These are phyloP conservation scores for Thalassia testudinum DNA, from an alignment of 116 monocot genomes.

Conservation along the genomic window DNA sequence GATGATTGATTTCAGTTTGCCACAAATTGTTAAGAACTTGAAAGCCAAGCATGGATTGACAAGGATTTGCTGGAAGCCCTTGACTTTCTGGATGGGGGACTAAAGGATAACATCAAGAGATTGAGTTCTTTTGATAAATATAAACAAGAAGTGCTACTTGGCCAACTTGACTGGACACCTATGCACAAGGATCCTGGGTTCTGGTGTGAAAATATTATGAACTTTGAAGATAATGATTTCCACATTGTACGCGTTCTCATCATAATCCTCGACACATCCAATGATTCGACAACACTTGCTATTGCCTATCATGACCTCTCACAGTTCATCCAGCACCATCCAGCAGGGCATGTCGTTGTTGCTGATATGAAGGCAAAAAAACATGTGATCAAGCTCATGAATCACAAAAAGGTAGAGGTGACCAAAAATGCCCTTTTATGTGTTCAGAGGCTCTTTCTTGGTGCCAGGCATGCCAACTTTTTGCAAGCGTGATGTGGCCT, in stretches of 20 bases:
- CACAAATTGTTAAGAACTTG: conserved; percentile 70
- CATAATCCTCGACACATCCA: conserved; percentile 72
- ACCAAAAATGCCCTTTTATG: conserved; percentile 83
- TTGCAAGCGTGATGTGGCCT: conserved; percentile 17
- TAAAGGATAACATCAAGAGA: conserved; percentile 65
- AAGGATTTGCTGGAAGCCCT: conserved; percentile 83
- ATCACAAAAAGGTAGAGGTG: conserved; percentile 78
- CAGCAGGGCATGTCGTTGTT: conserved; percentile 47
- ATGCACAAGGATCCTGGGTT: conserved; percentile 90
- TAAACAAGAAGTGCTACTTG: conserved; percentile 83
- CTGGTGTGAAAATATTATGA: conserved; percentile 83
- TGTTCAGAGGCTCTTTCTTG: conserved; percentile 63
- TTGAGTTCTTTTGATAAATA: conserved; percentile 92
- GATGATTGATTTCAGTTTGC: conserved; percentile 86
- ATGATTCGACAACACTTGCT: conserved; percentile 71
- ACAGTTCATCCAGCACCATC: conserved; percentile 87
- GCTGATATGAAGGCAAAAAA: conserved; percentile 79
- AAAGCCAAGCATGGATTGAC: conserved; percentile 92
- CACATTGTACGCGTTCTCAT: conserved; percentile 82
- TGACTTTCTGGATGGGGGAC: conserved; percentile 60
- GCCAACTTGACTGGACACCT: conserved; percentile 85
- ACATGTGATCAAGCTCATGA: conserved; percentile 86
- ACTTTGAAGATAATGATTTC: conserved; percentile 94
- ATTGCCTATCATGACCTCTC: conserved; percentile 86
- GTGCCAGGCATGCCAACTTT: conserved; percentile 56